Conservation (phyloP, 2,329 filamentous ascomycete species). For the Cercospora sesami region DNA sequence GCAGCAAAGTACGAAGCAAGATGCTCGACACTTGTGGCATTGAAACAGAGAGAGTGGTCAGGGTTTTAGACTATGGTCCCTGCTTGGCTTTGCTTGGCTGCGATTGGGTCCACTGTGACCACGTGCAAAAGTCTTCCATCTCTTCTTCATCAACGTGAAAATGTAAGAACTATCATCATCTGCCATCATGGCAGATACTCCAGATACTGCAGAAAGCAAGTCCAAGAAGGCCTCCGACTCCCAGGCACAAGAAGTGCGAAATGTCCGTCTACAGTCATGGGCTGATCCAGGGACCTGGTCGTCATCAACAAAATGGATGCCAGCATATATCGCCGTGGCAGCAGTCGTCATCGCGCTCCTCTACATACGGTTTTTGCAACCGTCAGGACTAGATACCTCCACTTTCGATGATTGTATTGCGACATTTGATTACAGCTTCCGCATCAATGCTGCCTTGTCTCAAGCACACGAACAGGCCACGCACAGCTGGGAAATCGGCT, state of each 20-base stretch:
- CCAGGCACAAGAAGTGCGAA: background rate
- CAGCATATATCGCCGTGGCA: conserved; percentile 19
- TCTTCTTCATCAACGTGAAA: background rate
- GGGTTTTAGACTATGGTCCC: too few relatives aligned
- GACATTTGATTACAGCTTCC: conserved; percentile 34
- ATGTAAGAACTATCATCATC: background rate
- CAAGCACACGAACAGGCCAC: conserved; percentile 39
- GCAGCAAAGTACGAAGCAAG: too few relatives aligned
- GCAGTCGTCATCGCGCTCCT: conserved; percentile 25
- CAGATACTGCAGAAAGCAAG: background rate
- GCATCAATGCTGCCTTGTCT: conserved; percentile 30
- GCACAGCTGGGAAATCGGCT: conserved; percentile 48
- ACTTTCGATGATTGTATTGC: conserved; percentile 27
- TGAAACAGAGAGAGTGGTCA: too few relatives aligned
- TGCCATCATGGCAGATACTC: conserved; percentile 8
- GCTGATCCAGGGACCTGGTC: conserved; percentile 30
- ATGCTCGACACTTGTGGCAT: too few relatives aligned
- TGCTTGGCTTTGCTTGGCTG: background rate
- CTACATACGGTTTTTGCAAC: conserved; percentile 22
- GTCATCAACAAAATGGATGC: conserved; percentile 22
- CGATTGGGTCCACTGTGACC: background rate
- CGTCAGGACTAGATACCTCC: conserved; percentile 23
- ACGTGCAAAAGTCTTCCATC: background rate
- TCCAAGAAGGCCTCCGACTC: background rate
- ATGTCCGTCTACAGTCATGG: conserved; percentile 23